These are phyloP conservation scores for Diplotaxis tenuifolia DNA, from an alignment of 345 rosid species.

Conservation along the genomic window DNA sequence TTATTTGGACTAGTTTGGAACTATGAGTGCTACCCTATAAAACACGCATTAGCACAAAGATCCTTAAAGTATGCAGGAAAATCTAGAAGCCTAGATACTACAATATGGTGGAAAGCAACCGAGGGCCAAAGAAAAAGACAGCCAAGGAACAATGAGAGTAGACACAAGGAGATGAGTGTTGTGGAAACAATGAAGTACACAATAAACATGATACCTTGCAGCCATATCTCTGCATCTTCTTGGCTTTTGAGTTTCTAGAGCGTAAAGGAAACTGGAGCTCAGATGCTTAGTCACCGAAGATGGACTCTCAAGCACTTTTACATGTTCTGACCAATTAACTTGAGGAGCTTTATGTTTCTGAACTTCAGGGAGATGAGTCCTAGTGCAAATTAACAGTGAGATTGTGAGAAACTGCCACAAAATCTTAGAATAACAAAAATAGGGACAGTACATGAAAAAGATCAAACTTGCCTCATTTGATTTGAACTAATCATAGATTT, in stretches of 20 bases:
- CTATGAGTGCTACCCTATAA: background rate
- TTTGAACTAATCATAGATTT: slow-evolving; percentile 39
- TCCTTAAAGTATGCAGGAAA: background rate
- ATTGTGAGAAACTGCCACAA: slow-evolving; percentile 15
- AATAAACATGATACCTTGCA: slow-evolving; percentile 43
- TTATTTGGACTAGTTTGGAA: background rate
- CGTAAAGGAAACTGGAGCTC: slow-evolving; percentile 64
- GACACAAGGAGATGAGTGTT: background rate
- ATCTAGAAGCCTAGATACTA: background rate
- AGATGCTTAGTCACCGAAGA: slow-evolving; percentile 44
- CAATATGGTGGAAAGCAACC: background rate
- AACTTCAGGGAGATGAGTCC: slow-evolving; percentile 40
- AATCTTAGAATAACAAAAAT: background rate
- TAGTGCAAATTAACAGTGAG: slow-evolving; percentile 38
- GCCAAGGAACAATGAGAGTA: background rate
- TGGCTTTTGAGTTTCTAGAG: slow-evolving; percentile 68
- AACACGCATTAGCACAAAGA: background rate
- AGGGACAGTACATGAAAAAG: background rate
- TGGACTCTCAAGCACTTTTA: slow-evolving; percentile 40
- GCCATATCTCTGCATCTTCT: slow-evolving; percentile 41
- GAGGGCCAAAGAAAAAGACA: background rate
- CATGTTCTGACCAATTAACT: slow-evolving; percentile 77
- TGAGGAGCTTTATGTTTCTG: slow-evolving; percentile 49
- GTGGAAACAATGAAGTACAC: background rate
- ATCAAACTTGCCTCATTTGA: slow-evolving; percentile 41